Conservation (phyloP, 257 asterid genomes). For the Henckelia pumila region DNA sequence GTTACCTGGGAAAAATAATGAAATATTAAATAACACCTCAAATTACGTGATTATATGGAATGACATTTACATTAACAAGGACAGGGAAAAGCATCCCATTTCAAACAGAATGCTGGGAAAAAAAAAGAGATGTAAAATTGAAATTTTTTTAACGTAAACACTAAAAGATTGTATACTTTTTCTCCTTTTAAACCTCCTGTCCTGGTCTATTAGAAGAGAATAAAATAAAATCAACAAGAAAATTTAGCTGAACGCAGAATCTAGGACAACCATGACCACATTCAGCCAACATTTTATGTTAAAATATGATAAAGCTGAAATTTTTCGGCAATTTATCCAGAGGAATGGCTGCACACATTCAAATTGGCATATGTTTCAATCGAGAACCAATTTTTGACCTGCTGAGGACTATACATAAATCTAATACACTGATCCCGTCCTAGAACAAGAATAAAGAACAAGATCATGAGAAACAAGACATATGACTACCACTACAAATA, state of each 20-base stretch:
- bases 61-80: not conserved
- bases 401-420: not conserved
- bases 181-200: not conserved
- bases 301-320: not conserved
- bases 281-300: not conserved
- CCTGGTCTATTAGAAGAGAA: not conserved
- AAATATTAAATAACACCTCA: not conserved
- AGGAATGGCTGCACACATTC: not conserved
- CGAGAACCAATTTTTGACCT: too few relatives aligned
- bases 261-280: not conserved
- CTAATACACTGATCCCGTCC: not conserved
- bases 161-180: not conserved
- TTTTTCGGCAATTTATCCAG: not conserved
- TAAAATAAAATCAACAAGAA: not conserved
- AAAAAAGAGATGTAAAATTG: not conserved
- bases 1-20: slow-evolving; percentile 46
- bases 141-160: not conserved
- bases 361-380: not conserved
- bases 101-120: slow-evolving; percentile 5
- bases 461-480: slow-evolving; percentile 24
- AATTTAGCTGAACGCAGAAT: not conserved
- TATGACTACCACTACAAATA: not conserved
- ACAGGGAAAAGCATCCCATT: slow-evolving; percentile 1
- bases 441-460: not conserved
- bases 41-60: slow-evolving; percentile 6